phyloP scores from a whole-genome alignment of 73 alveolate genomes.

The Paramecium sexaurelia region DNA sequence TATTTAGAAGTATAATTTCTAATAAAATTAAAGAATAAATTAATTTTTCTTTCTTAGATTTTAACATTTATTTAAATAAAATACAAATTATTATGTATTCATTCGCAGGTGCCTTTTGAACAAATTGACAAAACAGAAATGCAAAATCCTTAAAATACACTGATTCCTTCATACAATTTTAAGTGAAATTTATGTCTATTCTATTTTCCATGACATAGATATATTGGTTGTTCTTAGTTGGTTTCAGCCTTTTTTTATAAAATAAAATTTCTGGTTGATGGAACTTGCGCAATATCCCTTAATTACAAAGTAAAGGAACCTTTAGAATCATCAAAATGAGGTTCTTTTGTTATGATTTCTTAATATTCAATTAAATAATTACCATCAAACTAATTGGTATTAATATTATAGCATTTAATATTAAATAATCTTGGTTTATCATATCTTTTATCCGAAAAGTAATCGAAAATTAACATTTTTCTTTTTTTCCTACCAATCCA shows the following conservation, averaged over 20 bases:
- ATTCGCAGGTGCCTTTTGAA: slow-evolving; percentile 47
- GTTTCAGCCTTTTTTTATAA: slow-evolving; percentile 70
- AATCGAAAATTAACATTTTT: slow-evolving; percentile 61
- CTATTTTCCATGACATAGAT: slow-evolving; percentile 77
- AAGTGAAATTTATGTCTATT: slow-evolving; percentile 73
- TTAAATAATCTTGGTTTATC: slow-evolving; percentile 77
- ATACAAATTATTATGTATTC: background rate
- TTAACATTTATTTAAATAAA: background rate
- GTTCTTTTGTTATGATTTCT: slow-evolving; percentile 70
- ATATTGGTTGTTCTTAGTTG: slow-evolving; percentile 1
- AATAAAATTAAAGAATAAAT: no score
- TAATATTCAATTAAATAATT: background rate
- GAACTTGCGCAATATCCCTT: slow-evolving; percentile 61
- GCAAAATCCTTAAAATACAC: slow-evolving; percentile 63
- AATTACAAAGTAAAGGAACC: slow-evolving; percentile 61
- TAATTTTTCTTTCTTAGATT: no score
- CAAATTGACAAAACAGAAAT: slow-evolving; percentile 77
- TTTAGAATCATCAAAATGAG: slow-evolving; percentile 71
- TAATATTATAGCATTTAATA: slow-evolving; percentile 33
- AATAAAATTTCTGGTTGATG: slow-evolving; percentile 81
- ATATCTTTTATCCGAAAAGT: slow-evolving; percentile 32
- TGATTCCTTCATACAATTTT: slow-evolving; percentile 73
- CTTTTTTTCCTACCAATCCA: slow-evolving; percentile 45
- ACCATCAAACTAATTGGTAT: slow-evolving; percentile 16
- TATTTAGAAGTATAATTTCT: no score